phyloP scores from a whole-genome alignment of 164 flowering plant genomes.

The Sedum album region DNA sequence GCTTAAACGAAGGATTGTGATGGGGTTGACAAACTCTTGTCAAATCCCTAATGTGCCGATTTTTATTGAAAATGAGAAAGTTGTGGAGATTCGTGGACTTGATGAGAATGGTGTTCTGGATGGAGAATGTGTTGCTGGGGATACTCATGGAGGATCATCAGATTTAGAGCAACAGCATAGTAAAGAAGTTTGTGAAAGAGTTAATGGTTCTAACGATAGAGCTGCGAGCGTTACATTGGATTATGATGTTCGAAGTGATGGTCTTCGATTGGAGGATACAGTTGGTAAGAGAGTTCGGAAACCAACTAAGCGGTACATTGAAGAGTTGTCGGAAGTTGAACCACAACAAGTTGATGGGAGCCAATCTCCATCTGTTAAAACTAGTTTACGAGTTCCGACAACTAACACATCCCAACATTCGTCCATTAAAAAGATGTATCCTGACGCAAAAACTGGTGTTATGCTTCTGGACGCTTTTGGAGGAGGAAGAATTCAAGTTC shows the following conservation, averaged over 20 bases:
- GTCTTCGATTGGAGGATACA: constrained; percentile 28
- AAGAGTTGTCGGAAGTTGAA: constrained; percentile 83
- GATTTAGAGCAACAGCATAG: too few species aligned
- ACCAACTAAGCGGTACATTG: constrained; percentile 90
- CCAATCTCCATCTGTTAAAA: constrained; percentile 24
- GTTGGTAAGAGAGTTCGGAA: constrained; percentile 73
- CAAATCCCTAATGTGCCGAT: constrained; percentile 60
- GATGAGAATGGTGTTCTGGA: constrained; percentile 12
- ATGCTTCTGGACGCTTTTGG: constrained; percentile 71
- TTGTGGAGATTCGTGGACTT: constrained; percentile 21
- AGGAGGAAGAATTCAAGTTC: constrained; percentile 76
- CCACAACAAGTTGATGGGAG: constrained; percentile 39
- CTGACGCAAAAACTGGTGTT: constrained; percentile 29
- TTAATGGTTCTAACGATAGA: constrained; percentile 22
- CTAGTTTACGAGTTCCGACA: constrained; percentile 19
- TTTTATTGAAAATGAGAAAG: constrained; percentile 42
- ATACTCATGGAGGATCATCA: constrained; percentile 12
- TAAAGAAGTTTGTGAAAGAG: constrained; percentile 9
- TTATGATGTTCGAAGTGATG: constrained; percentile 28
- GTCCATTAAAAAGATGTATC: constrained; percentile 23
- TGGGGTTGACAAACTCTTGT: constrained; percentile 86
- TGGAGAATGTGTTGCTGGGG: not conserved
- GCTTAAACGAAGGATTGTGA: constrained; percentile 91
- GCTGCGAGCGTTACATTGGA: constrained; percentile 19
- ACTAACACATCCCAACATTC: constrained; percentile 23